These are phyloP conservation scores for Chenopodium album DNA, from an alignment of 148 eudicot species.

Conservation along the genomic window DNA sequence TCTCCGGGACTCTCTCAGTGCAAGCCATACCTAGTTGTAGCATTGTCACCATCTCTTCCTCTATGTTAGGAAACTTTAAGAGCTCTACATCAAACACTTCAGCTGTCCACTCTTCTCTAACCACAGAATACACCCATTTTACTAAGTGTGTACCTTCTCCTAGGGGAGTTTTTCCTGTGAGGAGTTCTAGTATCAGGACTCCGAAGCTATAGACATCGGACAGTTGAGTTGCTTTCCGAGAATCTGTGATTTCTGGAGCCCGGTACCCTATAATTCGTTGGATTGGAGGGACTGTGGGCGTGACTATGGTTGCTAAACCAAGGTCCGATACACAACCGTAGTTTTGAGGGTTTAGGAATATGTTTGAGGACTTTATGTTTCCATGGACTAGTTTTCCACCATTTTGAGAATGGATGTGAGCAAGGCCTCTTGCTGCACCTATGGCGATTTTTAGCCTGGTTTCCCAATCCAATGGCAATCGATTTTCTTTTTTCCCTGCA, in stretches of 20 bases:
- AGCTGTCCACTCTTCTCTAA: conserved; percentile 91
- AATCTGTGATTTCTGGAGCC: conserved; percentile 75
- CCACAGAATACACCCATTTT: conserved; percentile 81
- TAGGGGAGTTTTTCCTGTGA: conserved; percentile 71
- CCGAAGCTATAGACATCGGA: conserved; percentile 87
- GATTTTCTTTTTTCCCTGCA: conserved; percentile 60
- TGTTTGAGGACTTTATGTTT: conserved; percentile 79
- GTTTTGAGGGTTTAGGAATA: conserved; percentile 58
- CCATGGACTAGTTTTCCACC: conserved; percentile 74
- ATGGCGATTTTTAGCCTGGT: conserved; percentile 54
- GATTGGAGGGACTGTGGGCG: conserved; percentile 44
- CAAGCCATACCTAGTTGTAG: conserved; percentile 72
- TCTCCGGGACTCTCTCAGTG: conserved; percentile 46
- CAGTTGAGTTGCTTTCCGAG: conserved; percentile 55
- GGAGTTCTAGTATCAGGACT: conserved; percentile 70
- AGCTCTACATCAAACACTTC: conserved; percentile 88
- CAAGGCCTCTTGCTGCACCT: conserved; percentile 70
- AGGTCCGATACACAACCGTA: conserved; percentile 67
- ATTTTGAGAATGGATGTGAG: conserved; percentile 55
- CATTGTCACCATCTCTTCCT: conserved; percentile 84
- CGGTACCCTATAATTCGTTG: conserved; percentile 49
- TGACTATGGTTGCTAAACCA: conserved; percentile 61
- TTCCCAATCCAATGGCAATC: conserved; percentile 66
- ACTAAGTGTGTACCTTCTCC: conserved; percentile 60
- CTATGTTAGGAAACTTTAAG: conserved; percentile 55